Base-by-base conservation (phyloP, 2,329 filamentous ascomycete genomes). In the Neonectria neomacrospora region DNA sequence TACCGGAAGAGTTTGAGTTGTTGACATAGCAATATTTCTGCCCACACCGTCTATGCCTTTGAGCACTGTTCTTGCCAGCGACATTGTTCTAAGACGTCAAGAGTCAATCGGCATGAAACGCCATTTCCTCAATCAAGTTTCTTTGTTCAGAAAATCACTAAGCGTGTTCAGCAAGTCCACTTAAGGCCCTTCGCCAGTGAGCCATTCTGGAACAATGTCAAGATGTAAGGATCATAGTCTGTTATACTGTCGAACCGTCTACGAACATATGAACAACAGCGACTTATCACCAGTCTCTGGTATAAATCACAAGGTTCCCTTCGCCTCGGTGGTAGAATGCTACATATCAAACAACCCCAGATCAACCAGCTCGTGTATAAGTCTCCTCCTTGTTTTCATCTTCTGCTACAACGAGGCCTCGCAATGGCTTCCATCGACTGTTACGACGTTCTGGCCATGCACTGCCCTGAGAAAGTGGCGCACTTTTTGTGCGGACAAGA, bases 1-100 rank as follows among this genome's bases (percentile, higher is more conserved):
- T 77, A 37, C 75, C 76, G 1, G 51, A 64, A 9, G 58, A 58
- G 26, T 66, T 66, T 55, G 56, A 66, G 54, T 5, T 18, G 9
- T 6, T 47, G 18, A n/a, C 5, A 53, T 59, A 26, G n/a, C 23
- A 9, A 8, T 52, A n/a, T 22, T 22, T 37, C n/a, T 30, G 16
- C 12, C 6, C 23, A 26, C 23, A 26, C 23, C 6, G 3, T 9
- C 16, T 5, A 26, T 23, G n/a, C 11, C 8, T 44, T 12, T 10
- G 22, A n/a, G n/a, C 26, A 54, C 23, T 55, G 16, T 9, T 34
- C 32, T 55, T 45, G 10, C 26, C 28, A 28, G 18, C 42, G 37
- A 54, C 23, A 30, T 30, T 30, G 28, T 30, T 30, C 28, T 30
- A 10, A n/a, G n/a, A n/a, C n/a, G n/a, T n/a, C n/a, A n/a, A n/a